phyloP scores from a whole-genome alignment of 805 yeast genomes.

The Wickerhamiella lipophila region DNA sequence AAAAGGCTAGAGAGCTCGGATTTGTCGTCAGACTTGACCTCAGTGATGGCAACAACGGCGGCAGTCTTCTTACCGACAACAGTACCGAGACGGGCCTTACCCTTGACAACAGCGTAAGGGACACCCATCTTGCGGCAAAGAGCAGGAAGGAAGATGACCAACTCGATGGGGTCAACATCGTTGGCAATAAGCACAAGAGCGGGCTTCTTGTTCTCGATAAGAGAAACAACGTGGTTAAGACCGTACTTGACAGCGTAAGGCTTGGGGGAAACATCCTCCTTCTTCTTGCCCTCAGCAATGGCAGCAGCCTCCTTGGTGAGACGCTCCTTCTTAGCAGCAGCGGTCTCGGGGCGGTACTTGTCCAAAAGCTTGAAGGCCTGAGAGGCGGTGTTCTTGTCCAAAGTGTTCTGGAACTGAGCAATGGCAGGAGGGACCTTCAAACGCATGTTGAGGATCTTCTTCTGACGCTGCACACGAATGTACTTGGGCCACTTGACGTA shows the following conservation, averaged over 20 bases:
- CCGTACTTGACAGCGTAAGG: slow-evolving; percentile 97
- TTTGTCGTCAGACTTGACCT: slow-evolving; percentile 88
- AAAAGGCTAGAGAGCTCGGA: slow-evolving; percentile 86
- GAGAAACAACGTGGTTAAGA: slow-evolving; percentile 96
- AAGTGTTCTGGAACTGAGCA: slow-evolving; percentile 88
- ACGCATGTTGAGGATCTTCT: slow-evolving; percentile 88
- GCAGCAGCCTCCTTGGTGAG: slow-evolving; percentile 96
- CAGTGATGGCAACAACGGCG: slow-evolving; percentile 93
- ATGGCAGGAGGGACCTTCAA: slow-evolving; percentile 98
- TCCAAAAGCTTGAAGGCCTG: slow-evolving; percentile 93
- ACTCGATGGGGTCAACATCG: slow-evolving; percentile 98
- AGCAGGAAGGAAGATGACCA: slow-evolving; percentile 95
- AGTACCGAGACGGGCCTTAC: slow-evolving; percentile 97
- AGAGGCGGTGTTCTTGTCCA: slow-evolving; percentile 98
- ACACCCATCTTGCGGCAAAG: slow-evolving; percentile 99
- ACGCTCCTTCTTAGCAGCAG: slow-evolving; percentile 98
- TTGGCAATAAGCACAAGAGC: slow-evolving; percentile 94
- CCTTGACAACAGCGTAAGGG: slow-evolving; percentile 96
- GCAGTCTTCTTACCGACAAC: slow-evolving; percentile 96
- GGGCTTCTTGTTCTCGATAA: slow-evolving; percentile 97
- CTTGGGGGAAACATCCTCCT: slow-evolving; percentile 92
- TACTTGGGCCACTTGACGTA: slow-evolving; percentile 99
- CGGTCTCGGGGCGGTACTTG: slow-evolving; percentile 98
- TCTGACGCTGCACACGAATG: slow-evolving; percentile 97
- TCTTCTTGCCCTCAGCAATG: slow-evolving; percentile 94